phyloP scores from a whole-genome alignment of 768 basidiomycete genomes.

The Gloeopeniophorella convolvens region DNA sequence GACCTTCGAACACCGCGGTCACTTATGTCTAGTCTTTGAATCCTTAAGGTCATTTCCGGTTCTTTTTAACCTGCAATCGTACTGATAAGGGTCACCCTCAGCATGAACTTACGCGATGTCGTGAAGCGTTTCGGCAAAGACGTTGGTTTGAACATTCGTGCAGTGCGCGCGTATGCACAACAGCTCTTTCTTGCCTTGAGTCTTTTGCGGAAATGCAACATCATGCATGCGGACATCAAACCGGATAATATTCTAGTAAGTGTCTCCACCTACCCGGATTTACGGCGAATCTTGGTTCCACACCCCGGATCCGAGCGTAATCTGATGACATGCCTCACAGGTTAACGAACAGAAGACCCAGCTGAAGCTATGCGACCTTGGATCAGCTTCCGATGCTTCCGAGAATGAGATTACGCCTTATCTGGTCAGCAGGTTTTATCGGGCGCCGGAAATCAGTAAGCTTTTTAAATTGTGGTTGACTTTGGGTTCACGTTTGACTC shows the following conservation, averaged over 20 bases:
- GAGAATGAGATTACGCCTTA: constrained; percentile 99
- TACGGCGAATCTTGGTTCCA: background rate
- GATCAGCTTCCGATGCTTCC: constrained; percentile 91
- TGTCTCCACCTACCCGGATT: constrained; percentile 17
- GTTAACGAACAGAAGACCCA: constrained; percentile 93
- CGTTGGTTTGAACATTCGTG: constrained; percentile 90
- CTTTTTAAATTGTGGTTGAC: constrained; percentile 18
- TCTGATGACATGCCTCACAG: constrained; percentile 33
- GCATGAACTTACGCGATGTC: constrained; percentile 97
- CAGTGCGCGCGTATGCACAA: constrained; percentile 98
- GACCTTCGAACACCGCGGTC: constrained; percentile 96
- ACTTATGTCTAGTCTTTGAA: constrained; percentile 95
- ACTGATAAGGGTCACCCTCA: constrained; percentile 28
- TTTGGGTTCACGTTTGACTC: constrained; percentile 16
- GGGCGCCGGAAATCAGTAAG: constrained; percentile 97
- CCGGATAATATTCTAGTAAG: constrained; percentile 94
- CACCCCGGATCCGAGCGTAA: background rate
- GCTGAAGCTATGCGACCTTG: constrained; percentile 92
- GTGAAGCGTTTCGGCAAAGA: constrained; percentile 98
- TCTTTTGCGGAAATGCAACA: constrained; percentile 78
- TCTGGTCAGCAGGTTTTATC: constrained; percentile 94
- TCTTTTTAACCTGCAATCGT: background rate
- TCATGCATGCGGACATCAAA: constrained; percentile 99
- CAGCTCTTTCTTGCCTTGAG: constrained; percentile 89
- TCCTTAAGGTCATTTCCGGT: constrained; percentile 61